Base-by-base conservation (phyloP, 2,329 filamentous ascomycete species). In the Penicillium oxalicum region DNA sequence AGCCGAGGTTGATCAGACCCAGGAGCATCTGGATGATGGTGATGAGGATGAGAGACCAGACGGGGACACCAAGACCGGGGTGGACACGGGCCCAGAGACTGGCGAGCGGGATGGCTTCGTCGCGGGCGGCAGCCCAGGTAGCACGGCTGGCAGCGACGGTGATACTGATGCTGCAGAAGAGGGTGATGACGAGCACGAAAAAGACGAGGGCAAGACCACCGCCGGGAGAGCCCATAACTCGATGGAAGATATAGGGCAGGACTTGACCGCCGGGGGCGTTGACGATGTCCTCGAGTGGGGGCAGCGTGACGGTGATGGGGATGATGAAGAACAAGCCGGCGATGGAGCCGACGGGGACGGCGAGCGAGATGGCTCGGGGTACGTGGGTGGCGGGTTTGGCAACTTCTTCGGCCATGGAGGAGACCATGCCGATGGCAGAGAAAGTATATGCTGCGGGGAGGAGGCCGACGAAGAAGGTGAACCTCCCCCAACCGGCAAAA, bases 401-500 rank as follows among this genome's bases (percentile, higher is more conserved):
- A 34, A 76, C 79, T 62, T 83, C 80, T 65, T 83, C 80, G 1
- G 79, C 79, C 80, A 83, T 83, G 7, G 77, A 76, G 0, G 77
- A 74, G 47, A 83, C 77, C 80, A 83, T 83, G 2, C 80, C 81
- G 25, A 83, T 71, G 2, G 79, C 80, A 0, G 76, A 77, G 56
- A 82, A 81, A 52, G 74, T 77, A 56, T 81, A 82, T 6, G 78
- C 78, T 0, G 77, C 72, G 2, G 80, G 81, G 2, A 84, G 67
- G 8, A 83, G 71, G 24, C 81, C 80, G 50, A 84, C 82, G 64
- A 81, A 82, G 64, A 83, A 83, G 0, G 77, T 78, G 58, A 83
- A 83, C 11, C 67, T 68, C 2, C 75, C 76, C 78, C 79, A 83
- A 7, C 81, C 80, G 0, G 78, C 75, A 9, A 81, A 67, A 4